phyloP scores from a whole-genome alignment of 495 filamentous ascomycete genomes.

The Cryomyces antarcticus region DNA sequence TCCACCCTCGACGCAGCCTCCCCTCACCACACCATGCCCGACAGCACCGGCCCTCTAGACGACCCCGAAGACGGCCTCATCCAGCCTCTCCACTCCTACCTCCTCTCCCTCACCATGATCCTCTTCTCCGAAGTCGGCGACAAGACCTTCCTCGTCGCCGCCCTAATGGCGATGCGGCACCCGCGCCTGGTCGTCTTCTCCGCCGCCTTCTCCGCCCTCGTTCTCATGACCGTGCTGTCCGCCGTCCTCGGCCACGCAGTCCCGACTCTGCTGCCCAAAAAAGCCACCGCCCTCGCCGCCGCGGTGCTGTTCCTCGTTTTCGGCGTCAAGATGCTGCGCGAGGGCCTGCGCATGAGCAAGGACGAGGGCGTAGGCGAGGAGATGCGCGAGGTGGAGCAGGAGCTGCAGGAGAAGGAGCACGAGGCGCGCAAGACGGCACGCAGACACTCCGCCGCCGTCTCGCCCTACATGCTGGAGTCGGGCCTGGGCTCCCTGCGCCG shows the following conservation, averaged over 20 bases:
- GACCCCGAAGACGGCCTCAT: conserved; percentile 42
- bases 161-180: conserved; percentile 98
- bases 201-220: conserved; percentile 75
- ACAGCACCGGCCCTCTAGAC: conserved; percentile 15
- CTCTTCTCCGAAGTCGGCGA: conserved; percentile 93
- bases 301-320: conserved; percentile 76
- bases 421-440: conserved; percentile 26
- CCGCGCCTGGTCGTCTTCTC: conserved; percentile 82
- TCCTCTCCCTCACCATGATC: conserved; percentile 92
- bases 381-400: conserved; percentile 91
- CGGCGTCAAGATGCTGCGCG: conserved; percentile 63
- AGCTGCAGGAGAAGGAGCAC: conserved; percentile 85
- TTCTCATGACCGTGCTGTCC: conserved; percentile 91
- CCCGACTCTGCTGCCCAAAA: conserved; percentile 73
- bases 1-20: neutral
- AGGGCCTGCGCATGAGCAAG: conserved; percentile 70
- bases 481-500: conserved; percentile 32
- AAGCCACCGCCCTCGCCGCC: conserved; percentile 70
- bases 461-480: conserved; percentile 45
- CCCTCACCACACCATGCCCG: neutral
- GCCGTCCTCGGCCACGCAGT: conserved; percentile 89
- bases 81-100: conserved; percentile 73
- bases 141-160: conserved; percentile 94
- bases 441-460: conserved; percentile 29
- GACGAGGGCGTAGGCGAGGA: conserved; percentile 83